Evolutionary conservation across 164 flowering plant genomes (phyloP), one percentile per base, ranked within the genome.

Genomic region (Macadamia integrifolia): DNA sequence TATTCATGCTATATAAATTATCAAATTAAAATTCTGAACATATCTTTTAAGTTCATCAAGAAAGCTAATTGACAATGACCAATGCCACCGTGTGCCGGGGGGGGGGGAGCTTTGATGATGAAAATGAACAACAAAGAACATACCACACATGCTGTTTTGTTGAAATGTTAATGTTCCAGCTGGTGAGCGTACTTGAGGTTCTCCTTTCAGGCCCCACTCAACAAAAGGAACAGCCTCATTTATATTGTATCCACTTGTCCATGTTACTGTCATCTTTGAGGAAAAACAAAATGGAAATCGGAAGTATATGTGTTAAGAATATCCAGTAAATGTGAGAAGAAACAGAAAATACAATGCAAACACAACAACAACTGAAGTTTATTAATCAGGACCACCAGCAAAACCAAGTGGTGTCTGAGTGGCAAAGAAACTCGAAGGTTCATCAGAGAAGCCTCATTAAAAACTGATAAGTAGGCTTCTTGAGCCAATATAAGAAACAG

Each of bases 191-290:
- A 2, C 48, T 59, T 60, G 72, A 3, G 4, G 1, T 48, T 72
- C 75, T 56, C 85, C 87, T 50, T 63, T 65, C 17, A 53, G 48
- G 15, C 89, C 87, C 92, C 90, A 89, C 62, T 85, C 83, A 23
- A 89, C 89, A 59, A 89, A 80, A 53, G 97, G 89, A 64, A 80
- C 72, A 12, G 95, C 94, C 73, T 87, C 91, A 66, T 67, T 69
- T 31, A 84, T 81, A 75, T 78, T 72, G 40, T 91, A 91, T 11
- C 88, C 97, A 75, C 97, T 91, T n/a, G 97, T 91, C 97, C 97
- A 89, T 3, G 97, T 89, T 7, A 91, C 83, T 15, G 94, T 87
- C 90, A 91, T 89, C 97, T 91, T 81, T 28, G 44, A 2, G 30
- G 11, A 59, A 59, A 50, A 10, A 50, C 11, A 9, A 46, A 46